Base-by-base conservation (phyloP, 306 rosid genomes). In the Acmispon strigosus region DNA sequence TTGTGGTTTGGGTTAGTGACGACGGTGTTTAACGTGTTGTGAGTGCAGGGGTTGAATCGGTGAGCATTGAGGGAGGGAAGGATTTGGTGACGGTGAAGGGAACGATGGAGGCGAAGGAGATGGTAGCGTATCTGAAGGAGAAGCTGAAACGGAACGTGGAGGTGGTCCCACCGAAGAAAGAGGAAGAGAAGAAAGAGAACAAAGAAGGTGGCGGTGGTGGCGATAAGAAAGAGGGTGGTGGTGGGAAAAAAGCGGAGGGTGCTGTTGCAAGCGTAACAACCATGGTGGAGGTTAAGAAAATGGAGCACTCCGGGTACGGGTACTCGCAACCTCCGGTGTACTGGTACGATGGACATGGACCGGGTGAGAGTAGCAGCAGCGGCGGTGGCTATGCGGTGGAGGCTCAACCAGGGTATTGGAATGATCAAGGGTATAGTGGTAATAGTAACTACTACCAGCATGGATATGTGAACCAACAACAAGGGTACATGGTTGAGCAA, bases 31-130 rank as follows among this genome's bases (percentile, higher is more conserved):
- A 62, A 43, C 41, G 51, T 66, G 57, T 8, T 24, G 18, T 27
- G 3, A 22, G 2, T 10, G 42, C 87, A 93, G 98, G 98, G 24
- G 92, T 90, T 65, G 87, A 82, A 8, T 47, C 84, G 18, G 97
- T 90, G 16, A 58, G 48, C 18, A 6, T 80, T 2, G 96, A 90
- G 24, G 84, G 16, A 32, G 72, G 39, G 6, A 93, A 93, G 20
- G 96, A 93, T 20, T 70, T 87, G 52, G 94, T 93, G 4, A 84
- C 81, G 0, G 84, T 90, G n/a, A 84, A 73, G 39, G 98, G 98
- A 51, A 60, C 78, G 0, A 84, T 90, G 89, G 94, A 86, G 10
- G 74, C 13, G 6, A 86, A 85, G 54, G 85, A 62, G 1, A 76
- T 90, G 10, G 79, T 77, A 4, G 70, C 92, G 0, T 87, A 81